Evolutionary conservation across 495 filamentous ascomycete genomes (phyloP).

Genomic region (Amniculicola lignicola): DNA sequence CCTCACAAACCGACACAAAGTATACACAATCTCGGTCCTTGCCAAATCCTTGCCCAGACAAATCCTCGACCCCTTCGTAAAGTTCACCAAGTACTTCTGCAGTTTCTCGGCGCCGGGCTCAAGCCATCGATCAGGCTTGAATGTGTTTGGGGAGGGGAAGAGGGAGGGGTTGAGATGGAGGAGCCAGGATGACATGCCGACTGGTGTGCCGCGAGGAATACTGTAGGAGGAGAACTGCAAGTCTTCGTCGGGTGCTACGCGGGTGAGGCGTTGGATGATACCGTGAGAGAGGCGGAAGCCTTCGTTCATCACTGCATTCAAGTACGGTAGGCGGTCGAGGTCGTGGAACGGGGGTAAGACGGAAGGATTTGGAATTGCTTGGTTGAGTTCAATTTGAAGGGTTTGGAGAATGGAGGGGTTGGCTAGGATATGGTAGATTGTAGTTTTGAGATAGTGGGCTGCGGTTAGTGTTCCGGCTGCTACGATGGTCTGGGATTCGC

Average conservation of each 20-base stretch:
- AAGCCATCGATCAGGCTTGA: constrained; percentile 9
- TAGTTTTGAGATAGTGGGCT: constrained; percentile 29
- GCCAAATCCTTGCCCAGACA: constrained; percentile 11
- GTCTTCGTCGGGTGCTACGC: neutral
- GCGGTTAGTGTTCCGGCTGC: constrained; percentile 42
- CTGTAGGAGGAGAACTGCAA: neutral
- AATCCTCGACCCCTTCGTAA: constrained; percentile 1
- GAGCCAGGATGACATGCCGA: constrained; percentile 2
- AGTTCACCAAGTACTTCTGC: constrained; percentile 6
- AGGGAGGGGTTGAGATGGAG: neutral
- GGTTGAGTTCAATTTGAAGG: constrained; percentile 4
- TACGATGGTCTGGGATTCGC: constrained; percentile 36
- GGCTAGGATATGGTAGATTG: constrained; percentile 36
- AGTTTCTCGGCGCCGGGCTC: neutral
- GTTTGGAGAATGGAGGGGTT: constrained; percentile 18
- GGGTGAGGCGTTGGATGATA: neutral
- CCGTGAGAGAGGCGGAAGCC: constrained; percentile 9
- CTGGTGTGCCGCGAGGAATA: constrained; percentile 4
- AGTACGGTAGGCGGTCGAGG: constrained; percentile 5
- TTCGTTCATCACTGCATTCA: constrained; percentile 18
- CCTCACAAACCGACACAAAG: constrained; percentile 16
- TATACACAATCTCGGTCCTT: constrained; percentile 6
- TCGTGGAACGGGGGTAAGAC: neutral
- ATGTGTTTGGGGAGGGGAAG: constrained; percentile 5
- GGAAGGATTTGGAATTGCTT: constrained; percentile 8